Evolutionary conservation across 192 early-diverging fungal genomes (phyloP).

Genomic region (Backusella circina): DNA sequence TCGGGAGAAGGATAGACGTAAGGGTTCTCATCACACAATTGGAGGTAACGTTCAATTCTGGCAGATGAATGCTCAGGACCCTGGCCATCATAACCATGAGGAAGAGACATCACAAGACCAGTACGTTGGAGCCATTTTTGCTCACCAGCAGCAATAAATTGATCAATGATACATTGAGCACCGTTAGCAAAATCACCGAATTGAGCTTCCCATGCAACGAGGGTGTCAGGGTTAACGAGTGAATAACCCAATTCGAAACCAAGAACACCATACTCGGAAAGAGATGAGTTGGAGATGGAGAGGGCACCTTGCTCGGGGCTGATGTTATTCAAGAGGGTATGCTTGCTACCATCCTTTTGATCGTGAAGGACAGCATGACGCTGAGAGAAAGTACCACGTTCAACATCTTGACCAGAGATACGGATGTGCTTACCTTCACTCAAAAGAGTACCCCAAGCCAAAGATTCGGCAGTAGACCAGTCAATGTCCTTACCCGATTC

Average conservation of each 20-base stretch:
- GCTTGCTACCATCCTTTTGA: conserved; percentile 80
- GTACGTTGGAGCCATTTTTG: conserved; percentile 98
- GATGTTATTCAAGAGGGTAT: conserved; percentile 85
- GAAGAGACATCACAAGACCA: conserved; percentile 89
- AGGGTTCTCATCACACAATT: conserved; percentile 94
- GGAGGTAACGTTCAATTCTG: conserved; percentile 93
- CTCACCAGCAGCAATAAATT: conserved; percentile 94
- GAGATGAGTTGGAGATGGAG: conserved; percentile 92
- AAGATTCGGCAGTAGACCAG: conserved; percentile 92
- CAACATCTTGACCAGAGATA: conserved; percentile 95
- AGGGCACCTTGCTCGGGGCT: conserved; percentile 83
- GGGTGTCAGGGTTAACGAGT: conserved; percentile 88
- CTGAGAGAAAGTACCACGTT: conserved; percentile 99
- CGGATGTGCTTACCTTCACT: conserved; percentile 90
- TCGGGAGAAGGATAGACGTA: conserved; percentile 74
- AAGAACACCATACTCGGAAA: conserved; percentile 93
- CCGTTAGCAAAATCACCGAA: conserved; percentile 98
- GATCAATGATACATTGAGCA: conserved; percentile 97
- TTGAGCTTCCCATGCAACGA: conserved; percentile 97
- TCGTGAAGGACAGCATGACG: conserved; percentile 97
- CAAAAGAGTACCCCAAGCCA: conserved; percentile 91
- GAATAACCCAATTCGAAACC: conserved; percentile 98
- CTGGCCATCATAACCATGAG: conserved; percentile 98
- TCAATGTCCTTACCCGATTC: conserved; percentile 82
- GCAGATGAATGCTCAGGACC: conserved; percentile 98